A percentile compares a stretch with the other conserved stretches of the same genome.
These are phyloP conservation scores for Atractiella rhizophila DNA, from an alignment of 768 basidiomycete genomes.

Conservation along the genomic window DNA sequence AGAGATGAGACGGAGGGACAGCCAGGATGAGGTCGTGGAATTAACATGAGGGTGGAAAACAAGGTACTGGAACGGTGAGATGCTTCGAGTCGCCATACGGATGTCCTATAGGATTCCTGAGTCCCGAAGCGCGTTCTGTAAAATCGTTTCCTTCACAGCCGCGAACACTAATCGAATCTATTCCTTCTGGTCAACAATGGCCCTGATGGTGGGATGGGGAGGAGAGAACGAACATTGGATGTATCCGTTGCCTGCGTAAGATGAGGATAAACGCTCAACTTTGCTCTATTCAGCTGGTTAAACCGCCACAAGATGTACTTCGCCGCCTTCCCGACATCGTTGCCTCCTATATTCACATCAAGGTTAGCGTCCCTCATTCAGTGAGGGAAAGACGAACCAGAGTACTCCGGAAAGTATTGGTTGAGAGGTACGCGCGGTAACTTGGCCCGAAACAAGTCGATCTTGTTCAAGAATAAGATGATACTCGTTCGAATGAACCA, in stretches of 20 bases:
- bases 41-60: too few relatives aligned
- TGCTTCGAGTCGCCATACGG: too few relatives aligned
- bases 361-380: not conserved
- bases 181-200: conserved; percentile 16
- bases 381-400: not conserved
- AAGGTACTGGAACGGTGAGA: too few relatives aligned
- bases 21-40: too few relatives aligned
- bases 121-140: conserved; percentile 65
- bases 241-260: conserved; percentile 75
- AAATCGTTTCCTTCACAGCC: conserved; percentile 75
- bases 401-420: conserved; percentile 27
- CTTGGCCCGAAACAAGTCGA: conserved; percentile 51
- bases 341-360: conserved; percentile 21
- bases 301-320: conserved; percentile 66
- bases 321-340: conserved; percentile 26
- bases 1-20: too few relatives aligned
- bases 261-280: conserved; percentile 63
- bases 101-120: conserved; percentile 55
- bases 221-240: conserved; percentile 34
- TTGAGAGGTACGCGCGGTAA: conserved; percentile 33
- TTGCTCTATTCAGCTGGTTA: conserved; percentile 42
- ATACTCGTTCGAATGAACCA: conserved; percentile 41
- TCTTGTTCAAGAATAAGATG: conserved; percentile 45
- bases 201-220: not conserved
- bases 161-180: conserved; percentile 45